phyloP scores from a whole-genome alignment of 73 alveolate genomes.

The Tetrahymena borealis region DNA sequence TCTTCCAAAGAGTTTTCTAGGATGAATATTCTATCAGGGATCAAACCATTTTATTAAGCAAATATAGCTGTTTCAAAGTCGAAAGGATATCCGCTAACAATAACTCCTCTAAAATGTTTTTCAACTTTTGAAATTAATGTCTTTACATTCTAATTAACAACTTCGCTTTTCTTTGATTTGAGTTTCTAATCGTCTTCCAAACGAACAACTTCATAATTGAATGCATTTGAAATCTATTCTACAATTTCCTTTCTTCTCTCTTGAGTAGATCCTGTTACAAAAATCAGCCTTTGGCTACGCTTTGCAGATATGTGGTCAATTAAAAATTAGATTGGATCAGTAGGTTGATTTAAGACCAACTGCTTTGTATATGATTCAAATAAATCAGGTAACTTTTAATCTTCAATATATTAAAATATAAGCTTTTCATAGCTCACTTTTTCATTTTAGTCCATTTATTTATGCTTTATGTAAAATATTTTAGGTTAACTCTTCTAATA shows the following conservation, averaged over 20 bases:
- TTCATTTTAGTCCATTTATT: not conserved
- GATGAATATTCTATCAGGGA: conserved; percentile 29
- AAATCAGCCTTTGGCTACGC: conserved; percentile 29
- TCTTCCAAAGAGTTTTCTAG: not conserved
- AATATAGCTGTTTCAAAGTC: conserved; percentile 22
- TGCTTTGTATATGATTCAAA: conserved; percentile 26
- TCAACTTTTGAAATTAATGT: conserved; percentile 1
- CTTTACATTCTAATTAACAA: conserved; percentile 7
- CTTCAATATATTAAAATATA: conserved; percentile 6
- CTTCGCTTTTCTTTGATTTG: conserved; percentile 13
- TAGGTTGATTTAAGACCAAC: conserved; percentile 17
- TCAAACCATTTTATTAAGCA: conserved; percentile 6
- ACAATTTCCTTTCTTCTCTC: conserved; percentile 24
- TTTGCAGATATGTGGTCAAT: conserved; percentile 9
- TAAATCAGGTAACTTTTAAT: conserved; percentile 27
- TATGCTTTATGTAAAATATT: too few species aligned
- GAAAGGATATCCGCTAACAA: conserved; percentile 34
- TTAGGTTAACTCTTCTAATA: too few species aligned
- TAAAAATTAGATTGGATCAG: conserved; percentile 24
- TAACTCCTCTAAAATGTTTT: conserved; percentile 32
- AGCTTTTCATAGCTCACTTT: conserved; percentile 1
- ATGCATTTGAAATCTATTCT: conserved; percentile 15
- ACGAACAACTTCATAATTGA: conserved; percentile 17
- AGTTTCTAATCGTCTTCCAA: conserved; percentile 14
- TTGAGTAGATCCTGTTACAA: conserved; percentile 15